A percentile compares a stretch with the other conserved stretches of the same genome.
Evolutionary conservation across 129 eudicot genomes (phyloP).

Genomic region (Tagetes patula): DNA sequence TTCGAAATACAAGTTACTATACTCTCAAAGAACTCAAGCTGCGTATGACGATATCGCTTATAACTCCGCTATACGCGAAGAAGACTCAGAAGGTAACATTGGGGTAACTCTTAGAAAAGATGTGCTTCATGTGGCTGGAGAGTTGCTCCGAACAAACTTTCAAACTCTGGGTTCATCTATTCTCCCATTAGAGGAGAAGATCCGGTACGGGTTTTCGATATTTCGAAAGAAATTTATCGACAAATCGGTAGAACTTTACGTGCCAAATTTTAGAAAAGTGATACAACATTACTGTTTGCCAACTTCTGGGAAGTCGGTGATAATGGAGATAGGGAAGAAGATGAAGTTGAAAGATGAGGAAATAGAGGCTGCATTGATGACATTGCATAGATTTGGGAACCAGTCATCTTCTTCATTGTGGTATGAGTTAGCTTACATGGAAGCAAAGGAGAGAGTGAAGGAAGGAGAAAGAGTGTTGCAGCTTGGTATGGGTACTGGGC

Average conservation of each 20-base stretch:
- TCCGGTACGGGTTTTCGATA: slow-evolving; percentile 42
- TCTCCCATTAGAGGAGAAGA: slow-evolving; percentile 53
- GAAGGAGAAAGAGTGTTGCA: slow-evolving; percentile 68
- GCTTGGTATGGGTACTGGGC: slow-evolving; percentile 79
- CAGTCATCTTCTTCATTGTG: slow-evolving; percentile 83
- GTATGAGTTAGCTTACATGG: slow-evolving; percentile 80
- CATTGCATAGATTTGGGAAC: slow-evolving; percentile 77
- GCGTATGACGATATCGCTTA: slow-evolving; percentile 63
- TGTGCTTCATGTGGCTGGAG: slow-evolving; percentile 53
- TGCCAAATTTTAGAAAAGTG: slow-evolving; percentile 58
- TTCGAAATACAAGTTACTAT: slow-evolving; percentile 52
- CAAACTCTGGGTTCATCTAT: slow-evolving; percentile 44
- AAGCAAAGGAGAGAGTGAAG: slow-evolving; percentile 66
- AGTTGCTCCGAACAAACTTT: slow-evolving; percentile 51
- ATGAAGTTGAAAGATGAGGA: slow-evolving; percentile 63
- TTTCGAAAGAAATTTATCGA: slow-evolving; percentile 34
- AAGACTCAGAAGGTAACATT: slow-evolving; percentile 51
- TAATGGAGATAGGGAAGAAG: slow-evolving; percentile 56
- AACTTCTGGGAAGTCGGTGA: slow-evolving; percentile 49
- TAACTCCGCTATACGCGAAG: slow-evolving; percentile 62
- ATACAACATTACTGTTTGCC: slow-evolving; percentile 75
- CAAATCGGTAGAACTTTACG: slow-evolving; percentile 48
- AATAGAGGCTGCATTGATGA: slow-evolving; percentile 66
- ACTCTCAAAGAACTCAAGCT: slow-evolving; percentile 49
- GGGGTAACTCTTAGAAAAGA: slow-evolving; percentile 62